Conservation (phyloP, 345 rosid genomes). For the Dipteronia sinensis region DNA sequence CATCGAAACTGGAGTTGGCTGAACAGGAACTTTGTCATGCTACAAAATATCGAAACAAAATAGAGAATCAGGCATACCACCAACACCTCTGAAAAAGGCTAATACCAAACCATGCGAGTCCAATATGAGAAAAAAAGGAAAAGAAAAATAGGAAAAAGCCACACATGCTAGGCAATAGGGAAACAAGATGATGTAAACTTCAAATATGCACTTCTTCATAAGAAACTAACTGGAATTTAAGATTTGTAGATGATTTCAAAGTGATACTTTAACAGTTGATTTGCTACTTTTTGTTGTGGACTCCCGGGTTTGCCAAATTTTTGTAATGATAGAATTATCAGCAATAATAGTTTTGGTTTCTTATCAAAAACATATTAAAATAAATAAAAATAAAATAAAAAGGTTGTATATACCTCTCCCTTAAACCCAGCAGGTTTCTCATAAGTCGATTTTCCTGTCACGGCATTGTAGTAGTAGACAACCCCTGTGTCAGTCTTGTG, state of each 20-base stretch:
- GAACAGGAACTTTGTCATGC: slow-evolving; percentile 64
- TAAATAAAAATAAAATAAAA: slow-evolving; percentile 13
- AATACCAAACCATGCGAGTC: not conserved
- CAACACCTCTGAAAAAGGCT: not conserved
- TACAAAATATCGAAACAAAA: slow-evolving; percentile 45
- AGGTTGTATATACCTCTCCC: slow-evolving; percentile 60
- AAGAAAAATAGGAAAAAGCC: not conserved
- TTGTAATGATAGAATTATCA: not conserved
- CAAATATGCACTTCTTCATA: not conserved
- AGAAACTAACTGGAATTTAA: not conserved
- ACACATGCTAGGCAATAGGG: not conserved
- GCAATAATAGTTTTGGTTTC: not conserved
- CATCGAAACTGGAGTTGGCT: slow-evolving; percentile 83
- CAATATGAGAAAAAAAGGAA: not conserved
- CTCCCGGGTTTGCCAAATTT: not conserved
- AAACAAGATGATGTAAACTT: not conserved
- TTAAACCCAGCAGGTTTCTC: slow-evolving; percentile 80
- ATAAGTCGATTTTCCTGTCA: slow-evolving; percentile 87
- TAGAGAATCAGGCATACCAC: slow-evolving; percentile 9
- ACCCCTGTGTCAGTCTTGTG: slow-evolving; percentile 82
- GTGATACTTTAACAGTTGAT: not conserved
- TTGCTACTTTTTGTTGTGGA: not conserved
- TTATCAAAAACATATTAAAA: not conserved
- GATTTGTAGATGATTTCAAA: not conserved
- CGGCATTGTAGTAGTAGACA: slow-evolving; percentile 86